Evolutionary conservation across 129 eudicot genomes (phyloP), one percentile per base, ranked within the genome.

Genomic region (Centrapalus pauciflorus): DNA sequence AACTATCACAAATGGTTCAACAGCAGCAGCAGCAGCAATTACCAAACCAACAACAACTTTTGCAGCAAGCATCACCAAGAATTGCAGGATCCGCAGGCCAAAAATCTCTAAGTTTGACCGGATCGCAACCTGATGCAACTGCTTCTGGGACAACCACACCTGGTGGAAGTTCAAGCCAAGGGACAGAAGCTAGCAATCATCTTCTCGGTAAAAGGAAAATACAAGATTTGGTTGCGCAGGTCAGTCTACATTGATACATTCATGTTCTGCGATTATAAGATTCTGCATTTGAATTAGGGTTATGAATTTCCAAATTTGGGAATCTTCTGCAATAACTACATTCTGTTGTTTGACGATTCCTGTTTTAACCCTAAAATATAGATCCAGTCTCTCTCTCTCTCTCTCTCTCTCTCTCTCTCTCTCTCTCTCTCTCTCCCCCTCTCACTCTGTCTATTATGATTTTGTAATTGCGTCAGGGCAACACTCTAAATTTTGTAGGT

Each of bases 101-200:
- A 69, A 88, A 83, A 59, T 79, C 98, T 17, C 35, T 88, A 10
- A 92, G 98, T 82, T 78, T 92, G 74, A 85, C 96, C 7, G 98
- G 96, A 70, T 85, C 96, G 19, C 96, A 92, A 67, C 98, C 98
- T 10, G 98, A 88, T 81, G 95, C 91, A 46, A 88, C 98, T 69
- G 95, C 79, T 55, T 92, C 98, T 3, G 96, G 96, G 41, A 71
- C 95, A 17, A 88, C 98, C 50, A 87, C 98, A 7, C 94, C 98
- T 4, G 98, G 96, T 50, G 96, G 98, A 51, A 92, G 98, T 73
- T 92, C 98, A 32, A 92, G 95, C 66, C 98, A 82, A 69, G 98
- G 98, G 63, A 88, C 96, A 20, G 96, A 88, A 62, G 96, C 95
- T 21, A 88, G 87, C 82, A 92, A 92, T 77, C 98, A 92, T 75